phyloP scores from a whole-genome alignment of 2,329 filamentous ascomycete species.

The Leptographium wingfieldii region DNA sequence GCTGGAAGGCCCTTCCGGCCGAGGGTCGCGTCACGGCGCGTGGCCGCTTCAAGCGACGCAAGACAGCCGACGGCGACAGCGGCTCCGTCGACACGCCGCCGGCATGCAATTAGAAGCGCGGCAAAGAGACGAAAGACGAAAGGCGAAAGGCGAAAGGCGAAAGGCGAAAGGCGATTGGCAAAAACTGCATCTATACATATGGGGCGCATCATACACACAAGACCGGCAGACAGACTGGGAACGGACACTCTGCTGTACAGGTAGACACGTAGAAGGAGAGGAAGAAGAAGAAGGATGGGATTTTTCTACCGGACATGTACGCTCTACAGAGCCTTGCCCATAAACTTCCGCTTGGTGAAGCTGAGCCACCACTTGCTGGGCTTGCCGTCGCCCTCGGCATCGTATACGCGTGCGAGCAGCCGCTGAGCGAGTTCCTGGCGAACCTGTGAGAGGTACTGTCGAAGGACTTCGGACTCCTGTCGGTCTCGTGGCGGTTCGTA shows the following conservation, averaged over 20 bases:
- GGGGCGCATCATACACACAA: background rate
- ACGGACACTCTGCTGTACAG: too few relatives aligned
- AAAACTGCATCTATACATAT: background rate
- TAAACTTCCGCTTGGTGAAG: conserved; percentile 98
- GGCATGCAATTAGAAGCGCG: background rate
- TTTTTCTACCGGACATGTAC: background rate
- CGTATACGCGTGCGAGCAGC: conserved; percentile 77
- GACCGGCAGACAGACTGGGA: background rate
- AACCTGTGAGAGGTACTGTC: conserved; percentile 85
- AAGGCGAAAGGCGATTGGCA: too few relatives aligned
- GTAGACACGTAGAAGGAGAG: background rate
- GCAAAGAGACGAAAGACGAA: background rate
- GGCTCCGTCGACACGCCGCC: too few relatives aligned
- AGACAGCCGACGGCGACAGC: conserved; percentile 18
- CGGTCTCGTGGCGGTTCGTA: conserved; percentile 81
- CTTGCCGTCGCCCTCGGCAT: conserved; percentile 58
- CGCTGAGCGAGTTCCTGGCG: conserved; percentile 79
- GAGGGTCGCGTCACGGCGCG: conserved; percentile 71
- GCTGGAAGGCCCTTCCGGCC: conserved; percentile 65
- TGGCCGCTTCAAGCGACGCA: conserved; percentile 60
- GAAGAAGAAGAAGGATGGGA: background rate
- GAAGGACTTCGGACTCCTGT: conserved; percentile 77
- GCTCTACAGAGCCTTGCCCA: conserved; percentile 73
- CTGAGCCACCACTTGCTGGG: conserved; percentile 91
- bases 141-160: background rate